phyloP scores from a whole-genome alignment of 768 basidiomycete species.

The Tulasnella sp. region DNA sequence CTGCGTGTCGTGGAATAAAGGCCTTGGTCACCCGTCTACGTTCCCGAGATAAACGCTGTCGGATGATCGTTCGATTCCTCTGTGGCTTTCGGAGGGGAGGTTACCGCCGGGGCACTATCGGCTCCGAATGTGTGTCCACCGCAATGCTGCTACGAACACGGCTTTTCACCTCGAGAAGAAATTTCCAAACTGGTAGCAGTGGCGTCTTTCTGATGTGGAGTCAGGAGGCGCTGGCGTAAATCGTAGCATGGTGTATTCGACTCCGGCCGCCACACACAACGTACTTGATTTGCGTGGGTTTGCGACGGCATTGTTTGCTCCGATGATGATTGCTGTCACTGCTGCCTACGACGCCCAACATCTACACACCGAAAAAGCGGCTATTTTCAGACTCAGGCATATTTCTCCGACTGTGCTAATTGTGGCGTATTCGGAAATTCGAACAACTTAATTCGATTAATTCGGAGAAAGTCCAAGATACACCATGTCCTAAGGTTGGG shows the following conservation, averaged over 20 bases:
- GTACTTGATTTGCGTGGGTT: background rate
- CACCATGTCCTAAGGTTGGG: background rate
- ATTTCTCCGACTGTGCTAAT: background rate
- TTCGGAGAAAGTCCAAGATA: background rate
- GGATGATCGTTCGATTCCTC: background rate
- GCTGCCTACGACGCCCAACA: background rate
- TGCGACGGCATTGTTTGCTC: background rate
- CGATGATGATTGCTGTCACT: background rate
- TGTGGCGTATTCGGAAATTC: background rate
- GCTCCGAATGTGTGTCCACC: background rate
- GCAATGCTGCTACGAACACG: background rate
- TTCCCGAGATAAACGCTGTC: background rate
- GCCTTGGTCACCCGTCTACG: background rate
- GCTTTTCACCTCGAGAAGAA: background rate
- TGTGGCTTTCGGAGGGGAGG: background rate
- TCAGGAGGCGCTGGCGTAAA: background rate
- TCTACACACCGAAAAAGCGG: background rate
- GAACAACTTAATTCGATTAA: background rate
- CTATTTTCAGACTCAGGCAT: background rate
- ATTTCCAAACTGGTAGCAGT: background rate
- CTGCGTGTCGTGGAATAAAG: background rate
- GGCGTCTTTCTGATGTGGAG: background rate
- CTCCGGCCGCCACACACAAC: background rate
- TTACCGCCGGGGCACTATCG: background rate
- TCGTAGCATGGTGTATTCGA: background rate